A percentile compares a stretch with the other conserved stretches of the same genome.
Conservation (phyloP, 2,329 filamentous ascomycete genomes). For the Colletotrichum falcatum region DNA sequence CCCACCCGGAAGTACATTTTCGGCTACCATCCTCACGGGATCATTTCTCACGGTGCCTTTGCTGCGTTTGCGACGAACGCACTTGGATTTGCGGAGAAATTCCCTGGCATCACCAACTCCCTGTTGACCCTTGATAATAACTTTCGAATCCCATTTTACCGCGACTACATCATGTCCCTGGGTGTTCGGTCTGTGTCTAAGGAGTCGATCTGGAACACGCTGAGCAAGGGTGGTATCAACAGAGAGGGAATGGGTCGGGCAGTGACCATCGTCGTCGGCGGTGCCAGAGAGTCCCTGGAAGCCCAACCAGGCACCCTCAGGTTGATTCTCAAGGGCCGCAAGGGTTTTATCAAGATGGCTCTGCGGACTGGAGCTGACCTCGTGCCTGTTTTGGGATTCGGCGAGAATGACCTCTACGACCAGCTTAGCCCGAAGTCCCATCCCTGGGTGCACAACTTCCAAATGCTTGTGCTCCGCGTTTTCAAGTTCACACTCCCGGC, state of each 20-base stretch:
- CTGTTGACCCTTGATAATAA: constrained; percentile 95
- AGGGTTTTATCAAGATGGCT: constrained; percentile 94
- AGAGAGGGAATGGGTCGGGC: constrained; percentile 91
- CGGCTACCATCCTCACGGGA: constrained; percentile 96
- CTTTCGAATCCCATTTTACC: constrained; percentile 92
- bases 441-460: constrained; percentile 81
- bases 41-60: constrained; percentile 97
- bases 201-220: constrained; percentile 89
- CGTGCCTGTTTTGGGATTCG: constrained; percentile 91
- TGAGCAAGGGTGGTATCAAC: constrained; percentile 82
- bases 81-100: constrained; percentile 85
- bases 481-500: constrained; percentile 94
- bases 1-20: constrained; percentile 94
- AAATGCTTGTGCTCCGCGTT: constrained; percentile 85
- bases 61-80: constrained; percentile 92
- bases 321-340: constrained; percentile 84
- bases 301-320: constrained; percentile 82
- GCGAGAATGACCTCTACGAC: constrained; percentile 96
- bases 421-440: constrained; percentile 83
- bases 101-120: constrained; percentile 95
- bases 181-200: constrained; percentile 90
- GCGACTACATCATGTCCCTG: constrained; percentile 92
- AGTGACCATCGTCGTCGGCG: constrained; percentile 95
- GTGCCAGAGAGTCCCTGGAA: constrained; percentile 91
- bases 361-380: constrained; percentile 93